phyloP scores from a whole-genome alignment of 148 eudicot genomes.

The Polygonum aviculare region DNA sequence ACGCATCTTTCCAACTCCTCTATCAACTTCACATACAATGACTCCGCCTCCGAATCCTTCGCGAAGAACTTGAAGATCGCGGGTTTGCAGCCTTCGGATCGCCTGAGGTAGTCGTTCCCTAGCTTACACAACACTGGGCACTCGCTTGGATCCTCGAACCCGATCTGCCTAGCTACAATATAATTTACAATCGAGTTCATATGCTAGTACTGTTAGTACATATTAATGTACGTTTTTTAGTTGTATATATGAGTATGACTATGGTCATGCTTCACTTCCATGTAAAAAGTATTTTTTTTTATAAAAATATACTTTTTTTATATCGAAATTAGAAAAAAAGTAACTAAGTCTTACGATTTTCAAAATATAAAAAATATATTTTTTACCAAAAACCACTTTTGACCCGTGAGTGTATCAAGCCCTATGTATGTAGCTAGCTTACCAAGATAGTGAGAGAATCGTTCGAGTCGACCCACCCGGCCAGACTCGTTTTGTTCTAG shows the following conservation, averaged over 20 bases:
- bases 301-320: too few relatives aligned
- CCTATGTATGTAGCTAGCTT: conserved; percentile 5
- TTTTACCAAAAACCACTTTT: too few relatives aligned
- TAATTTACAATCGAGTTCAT: neutral
- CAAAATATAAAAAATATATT: too few relatives aligned
- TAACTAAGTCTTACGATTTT: too few relatives aligned
- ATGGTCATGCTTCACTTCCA: too few relatives aligned
- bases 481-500: conserved; percentile 41
- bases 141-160: conserved; percentile 57
- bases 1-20: conserved; percentile 84
- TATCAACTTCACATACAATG: conserved; percentile 51
- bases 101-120: conserved; percentile 51
- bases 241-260: too few relatives aligned
- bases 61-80: conserved; percentile 48
- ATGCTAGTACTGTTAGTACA: too few relatives aligned
- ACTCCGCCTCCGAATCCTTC: conserved; percentile 31
- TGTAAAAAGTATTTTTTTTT: too few relatives aligned
- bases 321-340: too few relatives aligned
- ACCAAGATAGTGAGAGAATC: conserved; percentile 85
- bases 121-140: conserved; percentile 54
- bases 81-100: conserved; percentile 40
- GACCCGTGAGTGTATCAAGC: too few relatives aligned
- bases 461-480: conserved; percentile 53
- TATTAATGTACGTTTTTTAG: too few relatives aligned
- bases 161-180: conserved; percentile 74